Percentiles rank a stretch among this genome's conserved stretches.
These are phyloP conservation scores for Hypoxylon sp. DNA, from an alignment of 2,329 filamentous ascomycete genomes.

Conservation along the genomic window DNA sequence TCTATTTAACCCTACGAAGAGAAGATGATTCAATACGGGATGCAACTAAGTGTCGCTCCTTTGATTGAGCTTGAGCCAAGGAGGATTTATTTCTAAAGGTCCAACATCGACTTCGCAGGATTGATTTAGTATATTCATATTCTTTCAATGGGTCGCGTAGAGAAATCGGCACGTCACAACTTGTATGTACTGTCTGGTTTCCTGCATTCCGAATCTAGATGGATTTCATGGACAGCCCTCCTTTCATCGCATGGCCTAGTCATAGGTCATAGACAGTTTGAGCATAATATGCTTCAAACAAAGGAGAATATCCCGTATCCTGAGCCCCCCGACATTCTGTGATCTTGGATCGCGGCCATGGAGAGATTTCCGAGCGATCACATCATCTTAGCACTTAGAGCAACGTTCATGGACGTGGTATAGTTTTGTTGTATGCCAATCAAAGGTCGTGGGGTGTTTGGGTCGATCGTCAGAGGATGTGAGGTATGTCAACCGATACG, in stretches of 20 bases:
- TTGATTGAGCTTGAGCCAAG: not conserved
- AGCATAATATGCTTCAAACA: not conserved
- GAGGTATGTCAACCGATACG: conserved; percentile 25
- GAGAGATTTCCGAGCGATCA: conserved; percentile 10
- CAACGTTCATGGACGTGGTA: conserved; percentile 4
- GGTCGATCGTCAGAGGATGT: conserved; percentile 26
- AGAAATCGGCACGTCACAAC: not conserved
- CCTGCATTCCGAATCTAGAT: not conserved
- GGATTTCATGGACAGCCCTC: not conserved
- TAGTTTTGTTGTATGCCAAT: conserved; percentile 9
- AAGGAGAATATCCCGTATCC: conserved; percentile 1
- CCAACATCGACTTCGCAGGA: not conserved
- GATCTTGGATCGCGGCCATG: conserved; percentile 8
- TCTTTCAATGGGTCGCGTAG: not conserved
- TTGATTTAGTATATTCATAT: not conserved
- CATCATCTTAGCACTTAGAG: conserved; percentile 4
- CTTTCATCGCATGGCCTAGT: not conserved
- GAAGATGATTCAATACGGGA: not conserved
- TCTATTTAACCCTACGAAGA: not conserved
- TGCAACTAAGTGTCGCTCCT: not conserved
- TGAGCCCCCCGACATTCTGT: not conserved
- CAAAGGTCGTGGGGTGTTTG: conserved; percentile 17
- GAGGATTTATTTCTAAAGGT: not conserved
- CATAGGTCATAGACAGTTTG: no score
- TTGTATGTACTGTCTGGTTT: not conserved